Evolutionary conservation across 163 green algal genomes (phyloP), one percentile per base, ranked within the genome.

Genomic region (Trebouxiophyceae sp.): DNA sequence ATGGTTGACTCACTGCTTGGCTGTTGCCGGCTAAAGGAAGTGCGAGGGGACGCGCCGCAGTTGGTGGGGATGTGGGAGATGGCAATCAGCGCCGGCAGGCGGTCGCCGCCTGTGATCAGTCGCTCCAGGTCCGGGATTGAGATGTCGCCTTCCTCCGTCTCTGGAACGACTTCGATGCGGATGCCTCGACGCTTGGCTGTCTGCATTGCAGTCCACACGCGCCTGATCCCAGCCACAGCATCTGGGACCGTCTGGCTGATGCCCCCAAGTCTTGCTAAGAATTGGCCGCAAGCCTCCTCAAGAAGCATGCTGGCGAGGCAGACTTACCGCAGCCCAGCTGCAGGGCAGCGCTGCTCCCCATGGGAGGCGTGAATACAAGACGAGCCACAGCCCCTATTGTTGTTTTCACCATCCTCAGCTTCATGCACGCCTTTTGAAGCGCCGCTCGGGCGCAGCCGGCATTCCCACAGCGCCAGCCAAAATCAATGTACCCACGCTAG

Each of bases 41-140:
- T n/a, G n/a, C n/a, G n/a, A 46, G 19, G 27, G 4, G 24, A 22
- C 59, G 0, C 34, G 57, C 74, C 74, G 54, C 67, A 83, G 70
- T 66, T 86, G 16, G 86, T 91, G 3, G 84, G 84, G 0, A 90
- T 60, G 44, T 92, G 84, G 23, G 63, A 84, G 45, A 90, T 71
- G 16, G 66, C 61, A 5, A 92, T 62, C 12, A 92, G 63, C 19
- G 73, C 79, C 0, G 79, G 81, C 26, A 55, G 68, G 1, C 30
- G 22, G 19, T 54, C 24, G 1, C 22, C 32, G 20, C 44, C 60
- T 24, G 22, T 6, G 5, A 90, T 27, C 39, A 78, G 28, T 0
- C 54, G 2, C 22, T 77, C 55, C 54, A 90, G 54, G 1, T 71
- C 67, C 2, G 16, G 30, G 1, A 86, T 2, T 61, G 80, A 65